Percentiles rank a stretch among this genome's conserved stretches.
phyloP scores from a whole-genome alignment of 1,284 basidiomycete species.

The Salmacisia buchloeana region DNA sequence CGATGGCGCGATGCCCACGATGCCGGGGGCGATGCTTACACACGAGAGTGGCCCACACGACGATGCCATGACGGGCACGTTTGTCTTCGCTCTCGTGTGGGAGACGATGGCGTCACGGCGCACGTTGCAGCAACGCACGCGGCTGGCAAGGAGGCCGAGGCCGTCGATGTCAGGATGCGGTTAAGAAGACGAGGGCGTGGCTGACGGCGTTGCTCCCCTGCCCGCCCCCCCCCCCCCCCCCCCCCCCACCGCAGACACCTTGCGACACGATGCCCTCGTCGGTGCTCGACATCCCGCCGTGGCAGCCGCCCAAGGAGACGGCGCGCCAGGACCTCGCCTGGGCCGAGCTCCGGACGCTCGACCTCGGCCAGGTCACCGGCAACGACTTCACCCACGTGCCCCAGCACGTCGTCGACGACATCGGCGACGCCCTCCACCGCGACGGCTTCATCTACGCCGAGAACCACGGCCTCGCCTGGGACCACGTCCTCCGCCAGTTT shows the following conservation, averaged over 20 bases:
- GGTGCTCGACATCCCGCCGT: slow-evolving; percentile 28
- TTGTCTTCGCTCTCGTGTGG: too few species aligned
- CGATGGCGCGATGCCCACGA: neutral
- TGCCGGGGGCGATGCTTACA: neutral
- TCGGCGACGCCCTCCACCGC: slow-evolving; percentile 37
- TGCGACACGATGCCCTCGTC: slow-evolving; percentile 7
- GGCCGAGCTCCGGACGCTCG: slow-evolving; percentile 45
- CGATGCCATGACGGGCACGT: neutral
- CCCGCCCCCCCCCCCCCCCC: neutral
- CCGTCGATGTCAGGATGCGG: neutral
- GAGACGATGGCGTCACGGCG: too few species aligned
- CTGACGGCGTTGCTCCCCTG: too few species aligned
- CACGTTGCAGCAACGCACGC: too few species aligned
- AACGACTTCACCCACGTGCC: slow-evolving; percentile 40
- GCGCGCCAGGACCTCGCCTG: slow-evolving; percentile 40
- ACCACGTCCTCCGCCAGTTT: slow-evolving; percentile 44
- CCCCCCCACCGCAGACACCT: neutral
- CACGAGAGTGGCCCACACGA: too few species aligned
- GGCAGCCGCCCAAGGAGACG: slow-evolving; percentile 37
- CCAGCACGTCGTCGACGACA: slow-evolving; percentile 27
- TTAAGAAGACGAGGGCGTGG: too few species aligned
- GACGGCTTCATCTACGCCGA: slow-evolving; percentile 48
- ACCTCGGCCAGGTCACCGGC: slow-evolving; percentile 38
- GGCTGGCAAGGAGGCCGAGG: too few species aligned
- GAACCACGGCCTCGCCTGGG: slow-evolving; percentile 45